These are phyloP conservation scores for Debaryomyces maramus DNA, from an alignment of 805 yeast genomes.

Conservation along the genomic window DNA sequence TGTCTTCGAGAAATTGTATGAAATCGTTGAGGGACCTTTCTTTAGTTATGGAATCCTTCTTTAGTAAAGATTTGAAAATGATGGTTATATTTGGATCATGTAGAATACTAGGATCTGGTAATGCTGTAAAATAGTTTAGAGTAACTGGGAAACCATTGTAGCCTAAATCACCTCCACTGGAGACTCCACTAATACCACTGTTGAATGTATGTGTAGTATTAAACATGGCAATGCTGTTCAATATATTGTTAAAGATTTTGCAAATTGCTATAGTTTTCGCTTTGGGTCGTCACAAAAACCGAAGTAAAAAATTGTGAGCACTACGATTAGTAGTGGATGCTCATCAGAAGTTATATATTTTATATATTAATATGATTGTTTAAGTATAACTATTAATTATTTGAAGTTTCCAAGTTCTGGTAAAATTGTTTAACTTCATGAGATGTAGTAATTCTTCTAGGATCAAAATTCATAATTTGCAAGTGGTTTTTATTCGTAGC, in stretches of 20 bases:
- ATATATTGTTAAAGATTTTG: too few species aligned
- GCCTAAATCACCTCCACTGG: conserved; percentile 24
- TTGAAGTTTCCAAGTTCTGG: conserved; percentile 9
- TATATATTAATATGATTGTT: too few species aligned
- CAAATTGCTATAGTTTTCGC: too few species aligned
- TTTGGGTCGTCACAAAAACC: not conserved
- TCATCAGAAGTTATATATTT: too few species aligned
- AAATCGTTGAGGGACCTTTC: conserved; percentile 71
- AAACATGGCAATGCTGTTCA: not conserved
- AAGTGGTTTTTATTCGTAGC: conserved; percentile 66
- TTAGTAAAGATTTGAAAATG: conserved; percentile 72
- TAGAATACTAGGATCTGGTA: conserved; percentile 55
- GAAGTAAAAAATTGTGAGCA: not conserved
- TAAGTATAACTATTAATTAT: not conserved
- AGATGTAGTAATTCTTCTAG: conserved; percentile 47
- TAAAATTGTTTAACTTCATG: conserved; percentile 37
- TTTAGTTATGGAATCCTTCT: conserved; percentile 80
- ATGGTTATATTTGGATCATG: conserved; percentile 52
- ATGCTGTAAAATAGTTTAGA: conserved; percentile 71
- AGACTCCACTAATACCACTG: not conserved
- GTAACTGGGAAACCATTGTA: conserved; percentile 53
- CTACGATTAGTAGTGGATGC: too few species aligned
- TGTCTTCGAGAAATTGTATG: conserved; percentile 32
- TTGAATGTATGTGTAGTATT: not conserved
- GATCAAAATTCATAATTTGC: conserved; percentile 66